Evolutionary conservation across 495 filamentous ascomycete species (phyloP).

Genomic region (Cercophora scortea): DNA sequence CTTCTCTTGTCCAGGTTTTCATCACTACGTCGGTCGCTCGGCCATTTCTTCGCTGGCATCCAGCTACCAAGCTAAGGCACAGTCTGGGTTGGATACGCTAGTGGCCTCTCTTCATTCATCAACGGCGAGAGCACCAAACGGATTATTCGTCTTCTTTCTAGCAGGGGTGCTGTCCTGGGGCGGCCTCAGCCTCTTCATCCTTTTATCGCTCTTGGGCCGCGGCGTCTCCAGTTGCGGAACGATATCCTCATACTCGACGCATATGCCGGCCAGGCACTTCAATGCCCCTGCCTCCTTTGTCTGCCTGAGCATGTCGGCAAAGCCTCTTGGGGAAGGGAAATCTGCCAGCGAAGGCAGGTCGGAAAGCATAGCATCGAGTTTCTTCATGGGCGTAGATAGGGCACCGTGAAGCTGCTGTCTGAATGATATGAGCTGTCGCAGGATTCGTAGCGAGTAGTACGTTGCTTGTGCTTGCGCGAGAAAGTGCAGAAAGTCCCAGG

Average conservation of each 20-base stretch:
- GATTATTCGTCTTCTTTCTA: too few relatives aligned
- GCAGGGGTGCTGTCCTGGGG: not conserved
- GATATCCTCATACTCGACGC: constrained; percentile 6
- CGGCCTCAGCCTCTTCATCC: not conserved
- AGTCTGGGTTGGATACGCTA: too few relatives aligned
- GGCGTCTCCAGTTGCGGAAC: constrained; percentile 7
- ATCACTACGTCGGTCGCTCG: too few relatives aligned
- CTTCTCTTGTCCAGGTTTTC: too few relatives aligned
- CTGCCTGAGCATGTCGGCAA: constrained; percentile 8
- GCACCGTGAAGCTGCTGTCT: not conserved
- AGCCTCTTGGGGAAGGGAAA: constrained; percentile 11
- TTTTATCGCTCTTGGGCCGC: not conserved
- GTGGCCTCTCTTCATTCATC: too few relatives aligned
- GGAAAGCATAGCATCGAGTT: constrained; percentile 1
- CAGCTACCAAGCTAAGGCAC: too few relatives aligned
- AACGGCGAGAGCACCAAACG: too few relatives aligned
- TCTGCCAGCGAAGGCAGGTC: constrained; percentile 11
- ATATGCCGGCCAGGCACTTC: constrained; percentile 6
- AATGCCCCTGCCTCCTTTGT: constrained; percentile 9
- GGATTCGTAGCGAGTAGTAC: constrained; percentile 59
- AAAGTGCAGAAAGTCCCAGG: constrained; percentile 59
- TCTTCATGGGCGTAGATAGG: not conserved
- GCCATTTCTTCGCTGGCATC: too few relatives aligned
- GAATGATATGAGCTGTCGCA: constrained; percentile 45
- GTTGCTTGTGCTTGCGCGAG: constrained; percentile 54